phyloP scores from a whole-genome alignment of 2,329 filamentous ascomycete species.

The Boeremia exigua region DNA sequence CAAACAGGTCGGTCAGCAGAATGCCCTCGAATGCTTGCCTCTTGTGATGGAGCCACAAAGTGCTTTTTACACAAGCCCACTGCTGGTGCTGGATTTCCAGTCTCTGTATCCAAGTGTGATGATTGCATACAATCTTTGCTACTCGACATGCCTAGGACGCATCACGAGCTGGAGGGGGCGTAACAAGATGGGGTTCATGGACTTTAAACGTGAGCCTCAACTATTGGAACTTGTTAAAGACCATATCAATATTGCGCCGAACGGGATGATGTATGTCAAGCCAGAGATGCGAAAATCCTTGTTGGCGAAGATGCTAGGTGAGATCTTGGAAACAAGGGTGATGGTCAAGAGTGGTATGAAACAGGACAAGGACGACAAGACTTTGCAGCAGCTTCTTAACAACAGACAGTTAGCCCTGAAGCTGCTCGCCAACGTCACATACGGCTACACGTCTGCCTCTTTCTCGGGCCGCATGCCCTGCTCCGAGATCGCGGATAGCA shows the following conservation, averaged over 20 bases:
- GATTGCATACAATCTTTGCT: constrained; percentile 99
- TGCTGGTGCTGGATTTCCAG: constrained; percentile 94
- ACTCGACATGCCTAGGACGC: constrained; percentile 92
- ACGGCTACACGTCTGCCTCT: constrained; percentile 95
- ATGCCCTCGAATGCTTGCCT: constrained; percentile 91
- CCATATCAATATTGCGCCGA: constrained; percentile 89
- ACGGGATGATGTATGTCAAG: constrained; percentile 95
- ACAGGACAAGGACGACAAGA: constrained; percentile 84
- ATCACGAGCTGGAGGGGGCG: constrained; percentile 86
- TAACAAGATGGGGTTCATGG: constrained; percentile 92
- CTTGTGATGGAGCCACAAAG: constrained; percentile 98
- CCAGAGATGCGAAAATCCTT: constrained; percentile 85
- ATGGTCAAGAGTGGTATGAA: constrained; percentile 99
- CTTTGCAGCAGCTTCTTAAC: constrained; percentile 84
- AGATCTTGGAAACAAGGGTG: constrained; percentile 92
- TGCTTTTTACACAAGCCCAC: constrained; percentile 86
- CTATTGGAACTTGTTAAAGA: constrained; percentile 80
- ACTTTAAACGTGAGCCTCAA: constrained; percentile 78
- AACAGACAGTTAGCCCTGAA: constrained; percentile 94
- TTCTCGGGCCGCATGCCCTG: constrained; percentile 98
- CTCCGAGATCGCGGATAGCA: constrained; percentile 96
- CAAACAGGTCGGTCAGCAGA: constrained; percentile 92
- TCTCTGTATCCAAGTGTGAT: constrained; percentile 96
- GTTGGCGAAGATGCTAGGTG: constrained; percentile 92
- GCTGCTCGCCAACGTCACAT: constrained; percentile 97